These are phyloP conservation scores for Pyronema omphalodes DNA, from an alignment of 495 filamentous ascomycete genomes.

Conservation along the genomic window DNA sequence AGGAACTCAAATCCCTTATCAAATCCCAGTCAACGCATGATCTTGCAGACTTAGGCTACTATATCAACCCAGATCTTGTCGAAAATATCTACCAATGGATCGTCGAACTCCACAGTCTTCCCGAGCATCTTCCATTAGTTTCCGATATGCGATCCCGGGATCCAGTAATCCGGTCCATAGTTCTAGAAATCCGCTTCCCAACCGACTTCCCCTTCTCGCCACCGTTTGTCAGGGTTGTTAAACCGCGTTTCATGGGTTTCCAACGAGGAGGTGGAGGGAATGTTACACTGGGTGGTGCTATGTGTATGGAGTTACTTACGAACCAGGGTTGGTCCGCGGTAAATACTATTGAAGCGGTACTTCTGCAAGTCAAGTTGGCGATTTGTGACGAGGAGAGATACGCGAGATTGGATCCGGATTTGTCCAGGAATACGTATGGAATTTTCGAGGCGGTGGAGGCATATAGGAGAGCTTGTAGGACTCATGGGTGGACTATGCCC, in stretches of 20 bases:
- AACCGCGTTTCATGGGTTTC: conserved; percentile 61
- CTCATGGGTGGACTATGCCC: conserved; percentile 49
- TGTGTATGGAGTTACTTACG: conserved; percentile 87
- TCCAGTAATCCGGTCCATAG: conserved; percentile 40
- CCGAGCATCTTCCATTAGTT: conserved; percentile 46
- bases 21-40: conserved; percentile 44
- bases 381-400: conserved; percentile 54
- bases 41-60: conserved; percentile 66
- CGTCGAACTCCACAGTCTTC: conserved; percentile 75
- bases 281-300: conserved; percentile 67
- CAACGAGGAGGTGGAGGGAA: conserved; percentile 63
- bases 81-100: conserved; percentile 84
- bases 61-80: conserved; percentile 37
- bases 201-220: conserved; percentile 56
- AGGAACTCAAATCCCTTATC: conserved; percentile 41
- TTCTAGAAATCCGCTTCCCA: conserved; percentile 67
- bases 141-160: conserved; percentile 46
- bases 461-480: conserved; percentile 43
- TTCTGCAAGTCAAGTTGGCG: conserved; percentile 68
- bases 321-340: conserved; percentile 63
- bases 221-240: conserved; percentile 70
- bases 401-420: conserved; percentile 36
- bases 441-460: conserved; percentile 55
- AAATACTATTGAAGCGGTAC: conserved; percentile 55
- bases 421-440: conserved; percentile 30